phyloP scores from a whole-genome alignment of 2,329 filamentous ascomycete species.

The Emericellopsis cladophorae region DNA sequence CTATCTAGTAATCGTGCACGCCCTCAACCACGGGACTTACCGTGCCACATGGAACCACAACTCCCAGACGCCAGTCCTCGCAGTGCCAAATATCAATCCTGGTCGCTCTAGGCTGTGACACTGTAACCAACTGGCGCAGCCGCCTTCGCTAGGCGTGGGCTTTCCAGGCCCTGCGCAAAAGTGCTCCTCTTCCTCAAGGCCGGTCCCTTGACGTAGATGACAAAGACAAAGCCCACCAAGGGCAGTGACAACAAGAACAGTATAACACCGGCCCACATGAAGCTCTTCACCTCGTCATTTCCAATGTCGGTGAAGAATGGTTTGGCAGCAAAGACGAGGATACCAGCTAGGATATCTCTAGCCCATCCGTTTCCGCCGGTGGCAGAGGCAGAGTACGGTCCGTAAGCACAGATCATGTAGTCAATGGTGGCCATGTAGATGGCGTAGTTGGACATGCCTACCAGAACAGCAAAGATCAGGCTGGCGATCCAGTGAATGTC shows the following conservation, averaged over 20 bases:
- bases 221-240: constrained; percentile 1
- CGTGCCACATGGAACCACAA: too few species aligned
- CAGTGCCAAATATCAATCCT: too few species aligned
- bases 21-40: too few species aligned
- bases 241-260: neutral
- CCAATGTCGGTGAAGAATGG: constrained; percentile 51
- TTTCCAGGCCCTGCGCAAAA: constrained; percentile 3
- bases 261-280: neutral
- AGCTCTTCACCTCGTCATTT: neutral
- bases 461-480: constrained; percentile 49
- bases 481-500: constrained; percentile 53
- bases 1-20: too few species aligned
- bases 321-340: constrained; percentile 54
- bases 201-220: constrained; percentile 7
- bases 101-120: too few species aligned
- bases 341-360: constrained; percentile 60
- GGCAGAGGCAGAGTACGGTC: constrained; percentile 59
- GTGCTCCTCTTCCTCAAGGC: constrained; percentile 5
- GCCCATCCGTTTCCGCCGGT: constrained; percentile 67
- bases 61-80: too few species aligned
- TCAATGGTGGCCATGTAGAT: constrained; percentile 70
- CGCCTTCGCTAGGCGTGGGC: neutral
- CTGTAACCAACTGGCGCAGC: neutral
- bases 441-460: constrained; percentile 61
- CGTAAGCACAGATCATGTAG: constrained; percentile 67